A percentile compares a stretch with the other conserved stretches of the same genome.
phyloP scores from a whole-genome alignment of 495 filamentous ascomycete genomes.

The Glonium stellatum region DNA sequence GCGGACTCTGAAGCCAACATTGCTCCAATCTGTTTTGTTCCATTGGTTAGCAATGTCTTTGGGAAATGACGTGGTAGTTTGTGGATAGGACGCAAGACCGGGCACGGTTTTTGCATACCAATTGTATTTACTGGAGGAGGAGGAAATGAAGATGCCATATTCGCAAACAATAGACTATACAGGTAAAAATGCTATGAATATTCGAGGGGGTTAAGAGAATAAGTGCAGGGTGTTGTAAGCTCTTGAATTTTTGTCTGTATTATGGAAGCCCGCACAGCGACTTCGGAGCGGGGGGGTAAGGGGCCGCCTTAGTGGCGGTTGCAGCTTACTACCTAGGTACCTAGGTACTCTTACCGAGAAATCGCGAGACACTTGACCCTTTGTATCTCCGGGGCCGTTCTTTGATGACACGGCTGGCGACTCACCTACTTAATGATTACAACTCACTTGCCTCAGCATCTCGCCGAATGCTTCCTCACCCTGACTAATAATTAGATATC shows the following conservation, averaged over 20 bases:
- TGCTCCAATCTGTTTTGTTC: constrained; percentile 61
- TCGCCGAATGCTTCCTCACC: neutral
- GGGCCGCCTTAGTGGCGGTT: neutral
- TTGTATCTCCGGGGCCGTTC: neutral
- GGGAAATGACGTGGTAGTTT: constrained; percentile 1
- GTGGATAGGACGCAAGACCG: neutral
- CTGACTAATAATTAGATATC: neutral
- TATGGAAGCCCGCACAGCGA: neutral
- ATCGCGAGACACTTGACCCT: too few relatives aligned
- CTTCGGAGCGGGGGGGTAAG: neutral
- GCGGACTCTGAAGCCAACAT: constrained; percentile 84
- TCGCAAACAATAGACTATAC: neutral
- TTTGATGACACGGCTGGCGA: neutral
- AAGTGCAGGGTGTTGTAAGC: neutral
- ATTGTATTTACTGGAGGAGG: constrained; percentile 76
- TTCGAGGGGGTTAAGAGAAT: neutral
- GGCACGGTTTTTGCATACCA: constrained; percentile 37
- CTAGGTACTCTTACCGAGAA: too few relatives aligned
- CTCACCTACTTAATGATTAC: neutral
- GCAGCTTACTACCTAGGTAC: too few relatives aligned
- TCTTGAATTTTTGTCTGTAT: too few relatives aligned
- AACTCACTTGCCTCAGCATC: neutral
- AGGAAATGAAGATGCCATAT: constrained; percentile 51
- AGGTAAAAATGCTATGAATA: neutral
- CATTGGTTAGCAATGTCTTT: constrained; percentile 1